A percentile compares a stretch with the other conserved stretches of the same genome.
phyloP scores from a whole-genome alignment of 352 stramenopile species.

The Phytophthora kernoviae region DNA sequence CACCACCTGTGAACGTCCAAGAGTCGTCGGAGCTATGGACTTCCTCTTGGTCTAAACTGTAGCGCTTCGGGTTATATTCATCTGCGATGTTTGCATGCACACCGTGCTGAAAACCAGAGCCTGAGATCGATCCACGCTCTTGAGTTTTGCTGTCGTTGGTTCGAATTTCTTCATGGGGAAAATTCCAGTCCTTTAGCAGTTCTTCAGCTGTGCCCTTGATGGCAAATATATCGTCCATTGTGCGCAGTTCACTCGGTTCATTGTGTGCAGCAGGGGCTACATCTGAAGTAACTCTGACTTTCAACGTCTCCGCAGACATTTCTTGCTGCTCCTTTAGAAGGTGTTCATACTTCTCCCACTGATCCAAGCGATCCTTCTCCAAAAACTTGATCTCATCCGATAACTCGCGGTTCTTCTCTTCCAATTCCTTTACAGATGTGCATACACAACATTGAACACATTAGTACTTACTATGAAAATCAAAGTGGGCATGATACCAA shows the following conservation, averaged over 20 bases:
- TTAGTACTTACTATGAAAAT: constrained; percentile 3
- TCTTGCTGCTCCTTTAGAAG: constrained; percentile 57
- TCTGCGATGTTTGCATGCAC: constrained; percentile 18
- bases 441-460: background rate
- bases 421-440: constrained; percentile 57
- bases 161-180: constrained; percentile 7
- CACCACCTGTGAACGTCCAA: background rate
- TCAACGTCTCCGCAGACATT: background rate
- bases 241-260: constrained; percentile 27
- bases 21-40: constrained; percentile 12
- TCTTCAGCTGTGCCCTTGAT: constrained; percentile 48
- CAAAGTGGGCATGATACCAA: background rate
- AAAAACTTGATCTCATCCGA: constrained; percentile 81
- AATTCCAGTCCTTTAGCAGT: constrained; percentile 42
- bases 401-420: constrained; percentile 75
- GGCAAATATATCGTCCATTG: constrained; percentile 43
- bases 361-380: constrained; percentile 71
- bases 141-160: constrained; percentile 1
- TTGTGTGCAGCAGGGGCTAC: background rate
- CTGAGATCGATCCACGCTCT: constrained; percentile 2
- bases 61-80: constrained; percentile 39
- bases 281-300: constrained; percentile 6
- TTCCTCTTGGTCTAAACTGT: constrained; percentile 33
- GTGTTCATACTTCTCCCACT: constrained; percentile 75
- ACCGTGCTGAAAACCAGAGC: constrained; percentile 5